Conservation (phyloP, 495 filamentous ascomycete species). For the Aspergillus campestris region DNA sequence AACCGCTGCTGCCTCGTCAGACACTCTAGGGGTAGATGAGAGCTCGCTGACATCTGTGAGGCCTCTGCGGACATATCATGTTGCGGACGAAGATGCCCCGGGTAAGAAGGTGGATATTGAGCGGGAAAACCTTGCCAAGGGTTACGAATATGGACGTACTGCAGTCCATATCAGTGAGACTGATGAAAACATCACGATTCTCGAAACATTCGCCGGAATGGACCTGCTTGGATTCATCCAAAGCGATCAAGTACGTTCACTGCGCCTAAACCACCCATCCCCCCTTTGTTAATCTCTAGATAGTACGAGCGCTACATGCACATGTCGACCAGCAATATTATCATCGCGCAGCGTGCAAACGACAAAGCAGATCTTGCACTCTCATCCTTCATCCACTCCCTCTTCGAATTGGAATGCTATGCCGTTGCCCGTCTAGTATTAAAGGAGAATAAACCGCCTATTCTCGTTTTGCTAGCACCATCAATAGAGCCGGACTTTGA, state of each 20-base stretch:
- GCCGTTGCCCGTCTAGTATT: conserved; percentile 78
- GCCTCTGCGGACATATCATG: conserved; percentile 66
- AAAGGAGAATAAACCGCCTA: conserved; percentile 69
- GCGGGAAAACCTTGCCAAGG: conserved; percentile 77
- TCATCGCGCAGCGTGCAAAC: conserved; percentile 65
- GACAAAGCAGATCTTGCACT: conserved; percentile 70
- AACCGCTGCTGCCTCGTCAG: conserved; percentile 35
- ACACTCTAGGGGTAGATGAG: conserved; percentile 17
- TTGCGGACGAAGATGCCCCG: conserved; percentile 61
- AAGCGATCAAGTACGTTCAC: conserved; percentile 51
- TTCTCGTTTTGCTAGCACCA: conserved; percentile 74
- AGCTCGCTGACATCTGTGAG: conserved; percentile 55
- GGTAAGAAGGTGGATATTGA: conserved; percentile 81
- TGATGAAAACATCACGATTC: conserved; percentile 71
- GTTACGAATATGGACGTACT: conserved; percentile 89
- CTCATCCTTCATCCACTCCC: conserved; percentile 81
- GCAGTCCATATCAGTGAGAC: conserved; percentile 80
- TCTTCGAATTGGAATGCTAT: conserved; percentile 79
- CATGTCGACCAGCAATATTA: conserved; percentile 67
- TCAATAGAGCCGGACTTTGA: conserved; percentile 77
- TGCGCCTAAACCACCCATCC: neutral
- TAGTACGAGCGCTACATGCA: conserved; percentile 81
- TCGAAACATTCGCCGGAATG: conserved; percentile 66
- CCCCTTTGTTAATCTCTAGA: conserved; percentile 2
- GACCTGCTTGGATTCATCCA: conserved; percentile 83